Evolutionary conservation across 1,284 basidiomycete species (phyloP), one percentile per base, ranked within the genome.

Genomic region (Boletus mariae): DNA sequence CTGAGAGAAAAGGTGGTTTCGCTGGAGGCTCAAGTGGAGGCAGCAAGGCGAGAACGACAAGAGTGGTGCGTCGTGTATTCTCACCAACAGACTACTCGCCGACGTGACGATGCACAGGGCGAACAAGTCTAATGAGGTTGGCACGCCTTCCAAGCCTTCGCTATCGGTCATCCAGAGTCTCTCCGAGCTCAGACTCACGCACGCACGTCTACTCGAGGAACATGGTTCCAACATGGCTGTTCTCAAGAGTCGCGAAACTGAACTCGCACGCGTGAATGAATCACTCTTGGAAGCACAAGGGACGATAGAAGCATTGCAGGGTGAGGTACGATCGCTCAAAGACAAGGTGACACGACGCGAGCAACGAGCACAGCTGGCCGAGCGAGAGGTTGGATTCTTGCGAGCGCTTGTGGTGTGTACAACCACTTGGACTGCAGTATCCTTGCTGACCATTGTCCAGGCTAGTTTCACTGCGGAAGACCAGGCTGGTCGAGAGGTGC

Each of bases 21-120:
- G 44, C 67, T 87, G 28, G 84, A 88, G 60, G 80, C 77, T 0
- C 85, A 89, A 59, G 68, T 87, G 6, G 80, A 84, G 26, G 80
- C 80, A 1, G 76, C 75, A 2, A 65, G 80, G 29, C 68, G 71
- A 51, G 81, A 84, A 57, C 70, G 85, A 51, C 79, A 82, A 59
- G 75, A 76, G 49, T 81, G 80, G 81, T 80, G 55, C 31, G 76
- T 63, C 12, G 26, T 45, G 9, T n/a, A 6, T 44, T 38, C 4
- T 28, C 2, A 17, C 20, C 29, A 28, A 12, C 26, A 20, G 34
- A 45, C 29, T 40, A 11, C 10, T 42, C 37, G 41, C 46, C 25
- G 20, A 54, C 25, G 17, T 12, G 34, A 15, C 37, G 15, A 40
- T 13, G 5, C 47, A 20, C 59, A 80, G 78, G 75, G 75, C 74